phyloP scores from a whole-genome alignment of 495 filamentous ascomycete species.

The Achaetomiella virescens region DNA sequence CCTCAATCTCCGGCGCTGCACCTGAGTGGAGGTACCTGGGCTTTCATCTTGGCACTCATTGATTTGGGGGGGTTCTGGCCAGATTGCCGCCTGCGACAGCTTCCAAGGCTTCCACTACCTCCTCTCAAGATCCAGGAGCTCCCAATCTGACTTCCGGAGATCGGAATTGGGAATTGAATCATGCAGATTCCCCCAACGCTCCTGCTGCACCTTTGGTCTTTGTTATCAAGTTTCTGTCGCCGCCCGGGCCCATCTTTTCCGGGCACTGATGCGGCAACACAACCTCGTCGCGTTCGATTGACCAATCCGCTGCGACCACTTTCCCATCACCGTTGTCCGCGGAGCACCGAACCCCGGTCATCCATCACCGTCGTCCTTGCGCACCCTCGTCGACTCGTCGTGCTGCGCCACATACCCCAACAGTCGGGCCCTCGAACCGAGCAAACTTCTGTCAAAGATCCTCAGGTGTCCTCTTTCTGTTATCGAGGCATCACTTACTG shows the following conservation, averaged over 20 bases:
- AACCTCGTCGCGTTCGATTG: neutral
- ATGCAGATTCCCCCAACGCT: neutral
- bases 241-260: too few relatives aligned
- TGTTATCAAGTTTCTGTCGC: too few relatives aligned
- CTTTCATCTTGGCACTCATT: neutral
- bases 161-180: neutral
- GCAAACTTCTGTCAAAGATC: neutral
- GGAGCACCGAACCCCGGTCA: neutral
- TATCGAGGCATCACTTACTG: neutral
- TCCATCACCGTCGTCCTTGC: neutral
- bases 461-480: neutral
- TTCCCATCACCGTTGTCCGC: neutral
- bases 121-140: neutral
- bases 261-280: conserved; percentile 1
- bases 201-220: neutral
- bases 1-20: conserved; percentile 14
- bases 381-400: neutral
- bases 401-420: neutral
- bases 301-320: neutral
- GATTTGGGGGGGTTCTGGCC: conserved; percentile 14
- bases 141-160: neutral
- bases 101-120: neutral
- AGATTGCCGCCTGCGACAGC: conserved; percentile 16
- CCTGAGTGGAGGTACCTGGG: conserved; percentile 14
- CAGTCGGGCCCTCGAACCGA: neutral